Evolutionary conservation across 164 flowering plant genomes (phyloP), one percentile per base, ranked within the genome.

Genomic region (Houttuynia cordata): DNA sequence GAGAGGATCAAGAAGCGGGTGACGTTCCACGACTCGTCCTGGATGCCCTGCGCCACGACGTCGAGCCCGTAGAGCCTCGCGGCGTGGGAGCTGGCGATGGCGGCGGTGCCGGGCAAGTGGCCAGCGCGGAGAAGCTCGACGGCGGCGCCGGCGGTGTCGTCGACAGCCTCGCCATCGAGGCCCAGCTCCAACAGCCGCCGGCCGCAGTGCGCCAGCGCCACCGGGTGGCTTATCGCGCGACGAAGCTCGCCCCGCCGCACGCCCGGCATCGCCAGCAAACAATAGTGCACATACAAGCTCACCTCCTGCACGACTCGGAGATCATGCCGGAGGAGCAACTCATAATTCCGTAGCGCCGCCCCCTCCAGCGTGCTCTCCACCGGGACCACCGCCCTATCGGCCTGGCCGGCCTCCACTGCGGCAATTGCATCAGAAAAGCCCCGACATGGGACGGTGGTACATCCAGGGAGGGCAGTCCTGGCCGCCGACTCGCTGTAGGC

Each of bases 61-160:
- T 72, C 66, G 40, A 72, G 25, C n/a, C 71, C 69, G 57, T 72
- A 72, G 8, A 72, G 49, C 13, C 25, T 22, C 7, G 66, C 75
- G 7, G 75, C 75, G 41, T 52, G 61, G 10, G 71, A 62, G 55
- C 75, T 72, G 20, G 71, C 75, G 34, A 72, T 72, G n/a, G 75
- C 75, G 10, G 69, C 75, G 1, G 75, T 72, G 57, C 68, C 75
- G 24, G 64, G 66, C 69, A 72, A 37, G 42, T 56, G 42, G 15
- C 61, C 47, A 0, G 71, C 58, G 22, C 51, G 62, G n/a, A 72
- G 66, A 20, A 72, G 63, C 71, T 72, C 67, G 5, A 72, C 71
- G 10, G 75, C 75, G n/a, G 75, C 75, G n/a, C 75, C 71, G 10
- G 75, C 75, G 4, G 75, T 72, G 53, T 72, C 75, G 8, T 72